Evolutionary conservation across 169 alveolate species (phyloP), one percentile per base, ranked within the genome.

Genomic region (Plasmodium yoelii): DNA sequence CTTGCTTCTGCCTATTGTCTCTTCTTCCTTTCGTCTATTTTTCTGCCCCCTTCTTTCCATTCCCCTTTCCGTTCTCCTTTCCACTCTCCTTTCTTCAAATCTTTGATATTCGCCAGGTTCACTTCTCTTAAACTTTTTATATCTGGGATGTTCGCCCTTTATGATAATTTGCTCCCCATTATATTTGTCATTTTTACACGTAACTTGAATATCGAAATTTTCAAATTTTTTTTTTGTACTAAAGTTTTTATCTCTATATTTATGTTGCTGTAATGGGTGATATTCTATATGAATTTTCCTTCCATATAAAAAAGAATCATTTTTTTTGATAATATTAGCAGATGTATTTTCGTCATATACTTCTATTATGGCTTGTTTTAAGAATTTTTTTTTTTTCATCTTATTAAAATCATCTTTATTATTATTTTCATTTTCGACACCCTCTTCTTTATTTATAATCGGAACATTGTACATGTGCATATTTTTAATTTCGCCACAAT

Each of bases 401-500:
- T 75, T 19, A 12, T 18, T 44, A 42, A n/a, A 7, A n/a, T 18
- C 22, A 22, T 9, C 22, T 18, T 19, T 12, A n/a, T 67, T 10
- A 15, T 8, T 13, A 39, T 12, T 42, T 15, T 3, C 63, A 15
- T 28, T 10, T 39, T 59, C 75, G 4, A 7, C 39, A 15, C 60
- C 39, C 9, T 47, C 47, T 24, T 59, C 49, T 19, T 26, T 9
- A 15, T 57, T 60, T 24, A 26, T 84, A 26, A 47, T 18, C 18
- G 70, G 74, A 8, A 84, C 63, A 69, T 57, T 60, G 63, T 69
- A 84, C 55, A 84, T 7, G 51, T 57, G 73, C 70, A 84, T 57
- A 24, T 84, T 84, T 34, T 70, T 67, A 26, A 84, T 84, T 56
- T 67, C 63, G 0, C 91, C 91, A 84, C 91, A 84, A 22, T 84